Base-by-base conservation (phyloP, 495 filamentous ascomycete genomes). In the Lophium mytilinum region DNA sequence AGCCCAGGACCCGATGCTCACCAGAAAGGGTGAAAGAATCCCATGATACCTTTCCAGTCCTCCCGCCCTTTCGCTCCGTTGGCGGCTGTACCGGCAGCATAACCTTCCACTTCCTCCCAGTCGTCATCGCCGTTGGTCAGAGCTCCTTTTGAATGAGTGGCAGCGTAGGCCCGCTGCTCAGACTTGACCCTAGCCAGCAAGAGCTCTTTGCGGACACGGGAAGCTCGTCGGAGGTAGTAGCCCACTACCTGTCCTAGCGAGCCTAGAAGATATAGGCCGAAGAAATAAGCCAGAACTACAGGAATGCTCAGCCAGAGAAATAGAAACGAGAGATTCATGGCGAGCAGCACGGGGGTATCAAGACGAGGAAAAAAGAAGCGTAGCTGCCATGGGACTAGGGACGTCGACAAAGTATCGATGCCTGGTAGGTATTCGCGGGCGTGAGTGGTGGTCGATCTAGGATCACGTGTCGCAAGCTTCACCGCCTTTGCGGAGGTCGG, bases 11-110 rank as follows among this genome's bases (percentile, higher is more conserved):
- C 1, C 24, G 47, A 19, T n/a, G 67, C 79, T 52, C 72, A 89
- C 87, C 90, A 95, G 71, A 95, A 96, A 9, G 93, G 93, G 68
- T 98, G 93, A 66, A 98, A 95, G 80, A 98, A 97, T 15, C 91
- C 93, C 39, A 96, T 82, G 33, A 96, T 72, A 5, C 90, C 90
- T 60, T 84, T 75, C 87, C 87, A 95, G 11, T 87, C 81, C 52
- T 75, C 68, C 36, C 68, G 75, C 62, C 61, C 72, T 60, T 75
- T 77, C 64, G 71, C 76, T 21, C 80, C 77, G 59, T 82, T 83
- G 35, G 72, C 70, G 6, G 77, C 75, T 41, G 73, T 74, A 37
- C 77, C 79, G 8, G 72, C 68, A 24, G 71, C 70, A 58, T 79
- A 73, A 43, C 74, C 72, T 50, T 88, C 84, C 18, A 90, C 80